Evolutionary conservation across 345 rosid species (phyloP).

Genomic region (Camelina sativa): DNA sequence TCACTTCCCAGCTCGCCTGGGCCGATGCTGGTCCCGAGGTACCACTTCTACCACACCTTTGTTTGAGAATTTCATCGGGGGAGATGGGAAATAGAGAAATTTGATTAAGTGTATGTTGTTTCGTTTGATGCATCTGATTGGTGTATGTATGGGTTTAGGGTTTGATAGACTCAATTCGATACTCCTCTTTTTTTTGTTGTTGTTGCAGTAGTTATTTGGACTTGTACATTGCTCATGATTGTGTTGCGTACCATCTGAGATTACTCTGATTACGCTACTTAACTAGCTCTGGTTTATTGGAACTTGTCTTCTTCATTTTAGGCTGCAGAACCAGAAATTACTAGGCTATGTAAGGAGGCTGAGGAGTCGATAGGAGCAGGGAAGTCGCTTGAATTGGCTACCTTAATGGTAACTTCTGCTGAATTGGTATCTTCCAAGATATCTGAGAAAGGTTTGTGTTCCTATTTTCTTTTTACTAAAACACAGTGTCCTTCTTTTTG

Average conservation of each 20-base stretch:
- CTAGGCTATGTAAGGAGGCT: constrained; percentile 79
- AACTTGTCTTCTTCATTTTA: constrained; percentile 38
- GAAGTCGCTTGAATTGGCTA: constrained; percentile 83
- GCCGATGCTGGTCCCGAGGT: constrained; percentile 99
- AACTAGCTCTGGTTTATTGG: background rate
- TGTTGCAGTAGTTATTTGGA: background rate
- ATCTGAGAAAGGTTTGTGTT: constrained; percentile 80
- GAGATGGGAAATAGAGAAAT: background rate
- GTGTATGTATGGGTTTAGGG: background rate
- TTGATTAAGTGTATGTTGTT: background rate
- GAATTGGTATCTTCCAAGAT: constrained; percentile 85
- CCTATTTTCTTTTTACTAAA: background rate
- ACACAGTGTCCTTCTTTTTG: background rate
- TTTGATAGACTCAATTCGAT: background rate
- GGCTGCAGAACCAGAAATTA: constrained; percentile 80
- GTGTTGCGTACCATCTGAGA: background rate
- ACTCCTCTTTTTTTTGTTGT: background rate
- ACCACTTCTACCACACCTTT: constrained; percentile 4
- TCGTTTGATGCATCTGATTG: constrained; percentile 11
- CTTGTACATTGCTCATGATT: background rate
- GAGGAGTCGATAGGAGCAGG: constrained; percentile 63
- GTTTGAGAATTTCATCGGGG: background rate
- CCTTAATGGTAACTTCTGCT: constrained; percentile 88
- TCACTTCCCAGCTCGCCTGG: constrained; percentile 94
- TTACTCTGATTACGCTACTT: background rate